Evolutionary conservation across 2,329 filamentous ascomycete genomes (phyloP).

Genomic region (Ascosphaera apis): DNA sequence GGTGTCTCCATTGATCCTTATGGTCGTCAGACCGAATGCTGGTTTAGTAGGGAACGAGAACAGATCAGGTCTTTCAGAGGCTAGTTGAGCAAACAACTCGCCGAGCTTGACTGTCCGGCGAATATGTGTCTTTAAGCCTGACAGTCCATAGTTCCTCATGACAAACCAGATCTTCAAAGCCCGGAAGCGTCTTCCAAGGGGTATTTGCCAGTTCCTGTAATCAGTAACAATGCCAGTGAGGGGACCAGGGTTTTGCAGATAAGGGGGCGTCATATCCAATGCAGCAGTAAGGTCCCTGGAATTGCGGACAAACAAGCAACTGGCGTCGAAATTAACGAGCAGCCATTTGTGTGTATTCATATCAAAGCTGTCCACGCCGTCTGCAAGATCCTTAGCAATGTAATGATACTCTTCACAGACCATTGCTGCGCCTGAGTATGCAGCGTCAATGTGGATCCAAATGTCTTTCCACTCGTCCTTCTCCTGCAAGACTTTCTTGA

Average conservation of each 20-base stretch:
- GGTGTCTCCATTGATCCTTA: slow-evolving; percentile 33
- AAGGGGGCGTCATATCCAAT: slow-evolving; percentile 55
- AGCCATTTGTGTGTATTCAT: slow-evolving; percentile 98
- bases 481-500: slow-evolving; percentile 31
- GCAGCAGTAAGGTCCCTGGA: slow-evolving; percentile 57
- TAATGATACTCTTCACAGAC: slow-evolving; percentile 60
- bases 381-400: slow-evolving; percentile 33
- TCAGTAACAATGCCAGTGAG: slow-evolving; percentile 73
- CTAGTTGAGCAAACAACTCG: slow-evolving; percentile 41
- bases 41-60: slow-evolving; percentile 57
- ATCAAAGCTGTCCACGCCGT: slow-evolving; percentile 65
- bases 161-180: slow-evolving; percentile 93
- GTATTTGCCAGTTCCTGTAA: slow-evolving; percentile 94
- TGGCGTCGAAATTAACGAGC: slow-evolving; percentile 75
- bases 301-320: slow-evolving; percentile 56
- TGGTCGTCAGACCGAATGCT: slow-evolving; percentile 55
- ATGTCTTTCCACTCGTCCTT: slow-evolving; percentile 31
- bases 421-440: slow-evolving; percentile 72
- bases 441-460: slow-evolving; percentile 88
- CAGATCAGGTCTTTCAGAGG: slow-evolving; percentile 39
- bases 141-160: slow-evolving; percentile 55
- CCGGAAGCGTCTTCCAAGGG: slow-evolving; percentile 69
- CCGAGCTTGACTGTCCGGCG: slow-evolving; percentile 43
- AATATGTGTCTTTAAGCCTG: slow-evolving; percentile 52
- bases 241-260: slow-evolving; percentile 60